Base-by-base conservation (phyloP, 2,329 filamentous ascomycete genomes). In the Fusarium burgessii region DNA sequence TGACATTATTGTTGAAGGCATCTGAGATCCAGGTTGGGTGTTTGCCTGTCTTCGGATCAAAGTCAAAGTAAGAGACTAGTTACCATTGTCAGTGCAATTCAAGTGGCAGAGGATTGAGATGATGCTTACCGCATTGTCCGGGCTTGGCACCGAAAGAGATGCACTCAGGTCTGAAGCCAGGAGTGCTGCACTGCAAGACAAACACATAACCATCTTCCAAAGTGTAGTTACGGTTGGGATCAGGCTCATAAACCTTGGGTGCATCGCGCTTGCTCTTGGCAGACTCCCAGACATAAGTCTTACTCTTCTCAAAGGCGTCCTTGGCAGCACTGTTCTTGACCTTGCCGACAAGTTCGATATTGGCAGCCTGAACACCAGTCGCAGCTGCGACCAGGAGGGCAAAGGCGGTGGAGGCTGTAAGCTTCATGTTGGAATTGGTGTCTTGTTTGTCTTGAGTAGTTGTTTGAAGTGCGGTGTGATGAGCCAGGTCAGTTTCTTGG, bases 251-350 rank as follows among this genome's bases (percentile, higher is more conserved):
- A 35, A 36, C 47, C 20, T 15, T 55, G 8, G 29, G 57, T 10
- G 12, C 14, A 7, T 55, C 57, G 17, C 57, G 57, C 29, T 59
- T 59, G 3, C 18, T 33, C 27, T 51, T 36, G 38, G 20, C 17
- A 15, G 32, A 32, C 7, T 33, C 20, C 11, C 25, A 59, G 32
- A 59, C 5, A 4, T 55, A 38, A 4, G 49, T 43, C 20, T 33
- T 55, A n/a, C 57, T 59, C 7, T 59, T 36, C 15, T 55, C 38
- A 18, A 59, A 59, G 1, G 47, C 6, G 2, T 15, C 17, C 7
- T 45, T 59, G 10, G 57, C 57, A 23, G 57, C 57, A 27, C 57
- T 59, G 38, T 59, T 55, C 36, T 36, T 23, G 23, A 59, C 49
- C 3, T 25, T 38, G n/a, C 36, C 32, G 18, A 23, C 36, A 12